Evolutionary conservation across 768 basidiomycete genomes (phyloP).

Genomic region (Botryobasidium botryosum): DNA sequence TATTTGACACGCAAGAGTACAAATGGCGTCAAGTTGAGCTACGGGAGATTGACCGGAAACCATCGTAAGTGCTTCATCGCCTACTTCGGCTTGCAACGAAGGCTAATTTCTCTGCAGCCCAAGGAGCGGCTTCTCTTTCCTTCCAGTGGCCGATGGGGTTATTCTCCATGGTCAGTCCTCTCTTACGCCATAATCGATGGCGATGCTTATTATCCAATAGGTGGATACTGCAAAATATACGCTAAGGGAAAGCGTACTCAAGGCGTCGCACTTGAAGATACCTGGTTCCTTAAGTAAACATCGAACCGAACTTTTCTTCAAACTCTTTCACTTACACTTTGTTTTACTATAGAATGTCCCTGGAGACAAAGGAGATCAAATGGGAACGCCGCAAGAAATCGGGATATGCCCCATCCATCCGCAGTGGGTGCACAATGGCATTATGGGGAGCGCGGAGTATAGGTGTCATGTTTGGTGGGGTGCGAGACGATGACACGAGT

Average conservation of each 20-base stretch:
- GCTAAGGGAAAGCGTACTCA: conserved; percentile 66
- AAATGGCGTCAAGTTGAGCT: conserved; percentile 70
- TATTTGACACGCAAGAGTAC: conserved; percentile 75
- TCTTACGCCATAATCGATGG: background rate
- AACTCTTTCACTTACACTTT: background rate
- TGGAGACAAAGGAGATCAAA: conserved; percentile 37
- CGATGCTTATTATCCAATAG: conserved; percentile 21
- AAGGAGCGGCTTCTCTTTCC: conserved; percentile 57
- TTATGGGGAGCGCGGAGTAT: conserved; percentile 50
- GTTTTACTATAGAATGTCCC: conserved; percentile 22
- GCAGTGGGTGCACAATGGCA: conserved; percentile 79
- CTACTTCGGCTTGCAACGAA: background rate
- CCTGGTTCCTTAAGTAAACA: conserved; percentile 63
- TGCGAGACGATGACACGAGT: conserved; percentile 68
- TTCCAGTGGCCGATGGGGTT: conserved; percentile 61
- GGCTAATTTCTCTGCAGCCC: conserved; percentile 12
- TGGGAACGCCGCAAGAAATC: conserved; percentile 78
- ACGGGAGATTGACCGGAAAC: conserved; percentile 48
- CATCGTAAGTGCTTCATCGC: conserved; percentile 39
- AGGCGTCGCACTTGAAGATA: conserved; percentile 80
- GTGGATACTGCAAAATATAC: conserved; percentile 87
- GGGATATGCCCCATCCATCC: conserved; percentile 50
- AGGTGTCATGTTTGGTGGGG: conserved; percentile 75
- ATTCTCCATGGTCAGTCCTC: conserved; percentile 46
- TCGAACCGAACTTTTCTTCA: background rate